Evolutionary conservation across 768 basidiomycete genomes (phyloP), one percentile per base, ranked within the genome.

Genomic region (Boletus tylopilopsis): DNA sequence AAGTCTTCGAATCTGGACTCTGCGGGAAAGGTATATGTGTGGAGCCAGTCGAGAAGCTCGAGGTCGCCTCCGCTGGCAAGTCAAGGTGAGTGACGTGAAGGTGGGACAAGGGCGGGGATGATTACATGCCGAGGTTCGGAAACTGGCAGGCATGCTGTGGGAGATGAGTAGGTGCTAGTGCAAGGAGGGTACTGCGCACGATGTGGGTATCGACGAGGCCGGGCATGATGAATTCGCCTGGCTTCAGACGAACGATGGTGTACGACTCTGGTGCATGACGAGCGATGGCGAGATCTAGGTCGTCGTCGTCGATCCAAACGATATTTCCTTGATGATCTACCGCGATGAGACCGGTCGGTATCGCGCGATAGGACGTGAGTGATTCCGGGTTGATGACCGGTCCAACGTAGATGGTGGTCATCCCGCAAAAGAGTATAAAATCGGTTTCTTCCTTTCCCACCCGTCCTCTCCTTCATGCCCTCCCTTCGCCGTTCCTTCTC

Each of bases 121-220:
- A 60, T 53, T 34, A 70, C 69, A 67, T 47, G 54, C 72, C 73
- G 8, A 74, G 57, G 55, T 71, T 75, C 16, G 73, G 72, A 54
- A 75, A 74, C 52, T 80, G 79, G 54, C 53, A 62, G 15, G 61
- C 66, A 44, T 68, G 70, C 68, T 73, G 41, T 18, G 40, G 23
- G 19, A 23, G 45, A 22, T 50, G 52, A 51, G 44, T 1, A 19
- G 12, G 39, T 42, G 19, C 3, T 33, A 5, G 21, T 10, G 22
- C 16, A 13, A 15, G 3, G 32, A 21, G 21, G 4, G 22, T 9
- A 23, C 15, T 27, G 66, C 85, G 63, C 62, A 93, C 93, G 29
- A 87, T 90, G 68, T 95, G 93, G 25, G 93, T 95, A 73, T 96
- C 94, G 46, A 94, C 73, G 64, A 95, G 82, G 4, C 94, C 94